Base-by-base conservation (phyloP, 2,329 filamentous ascomycete genomes). In the Phaeomoniella chlamydospora region DNA sequence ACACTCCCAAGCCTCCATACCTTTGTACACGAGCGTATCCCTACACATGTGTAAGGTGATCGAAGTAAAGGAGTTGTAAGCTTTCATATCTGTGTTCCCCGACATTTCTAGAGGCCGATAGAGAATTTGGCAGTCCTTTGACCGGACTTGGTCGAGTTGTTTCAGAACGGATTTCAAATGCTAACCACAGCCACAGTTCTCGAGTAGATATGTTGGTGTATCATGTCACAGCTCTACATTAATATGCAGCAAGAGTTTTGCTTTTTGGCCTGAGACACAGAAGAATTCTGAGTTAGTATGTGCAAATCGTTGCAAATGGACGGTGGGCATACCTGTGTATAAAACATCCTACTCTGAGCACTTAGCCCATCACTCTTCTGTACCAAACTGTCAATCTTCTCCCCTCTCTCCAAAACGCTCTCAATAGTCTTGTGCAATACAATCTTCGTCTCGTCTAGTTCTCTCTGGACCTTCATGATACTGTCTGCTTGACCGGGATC, bases 371-470 rank as follows among this genome's bases (percentile, higher is more conserved):
- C 85, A 51, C 84, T 93, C 74, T 96, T 96, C 44, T 79, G 78
- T 32, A 96, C 88, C 48, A 98, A 62, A 49, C 81, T 83, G 54
- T 96, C 88, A 47, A 98, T 85, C 72, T 94, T 96, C 74, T 96
- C 87, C 30, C 87, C 90, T 42, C 90, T 74, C 67, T 94, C 80
- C 38, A 49, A 31, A 33, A 54, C 49, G n/a, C 42, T 48, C 65
- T 93, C 81, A 50, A 94, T 94, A 31, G 90, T 94, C 73, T 96
- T 93, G 65, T 96, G 86, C 49, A 98, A 69, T 40, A 94, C 80
- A 53, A 93, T 87, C 72, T 94, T 96, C 41, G 88, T 96, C 69
- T 94, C 87, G 53, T 96, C 87, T 42, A 98, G 70, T 65, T 98
- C 86, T 63, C 85, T 81, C 61, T 96, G 88, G 50, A 98, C 94